These are phyloP conservation scores for Camelina neglecta DNA, from an alignment of 345 rosid genomes.

Conservation along the genomic window DNA sequence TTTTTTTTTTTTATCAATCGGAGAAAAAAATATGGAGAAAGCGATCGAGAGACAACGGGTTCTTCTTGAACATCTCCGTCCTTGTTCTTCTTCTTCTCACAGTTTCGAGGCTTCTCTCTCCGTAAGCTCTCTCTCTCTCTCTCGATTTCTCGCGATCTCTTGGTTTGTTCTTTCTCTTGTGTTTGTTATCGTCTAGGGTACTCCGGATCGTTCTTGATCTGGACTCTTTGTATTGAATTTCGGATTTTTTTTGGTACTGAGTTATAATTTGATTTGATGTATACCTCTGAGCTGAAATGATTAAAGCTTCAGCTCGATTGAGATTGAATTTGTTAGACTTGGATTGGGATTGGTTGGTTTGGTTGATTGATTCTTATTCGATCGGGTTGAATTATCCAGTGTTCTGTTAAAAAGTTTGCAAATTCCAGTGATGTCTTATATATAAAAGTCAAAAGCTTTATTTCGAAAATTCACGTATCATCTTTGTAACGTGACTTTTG, in stretches of 20 bases:
- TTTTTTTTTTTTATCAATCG: background rate
- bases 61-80: conserved; percentile 87
- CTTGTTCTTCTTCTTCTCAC: conserved; percentile 57
- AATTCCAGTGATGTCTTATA: background rate
- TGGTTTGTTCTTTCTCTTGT: background rate
- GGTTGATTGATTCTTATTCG: conserved; percentile 5
- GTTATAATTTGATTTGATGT: conserved; percentile 9
- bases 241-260: background rate
- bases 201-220: conserved; percentile 29
- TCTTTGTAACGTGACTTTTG: background rate
- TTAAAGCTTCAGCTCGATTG: background rate
- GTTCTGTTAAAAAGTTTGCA: background rate
- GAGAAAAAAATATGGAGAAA: conserved; percentile 61
- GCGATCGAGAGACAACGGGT: conserved; percentile 86
- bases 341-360: background rate
- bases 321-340: conserved; percentile 12
- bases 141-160: conserved; percentile 22
- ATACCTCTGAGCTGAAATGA: background rate
- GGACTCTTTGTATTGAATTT: background rate
- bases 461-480: background rate
- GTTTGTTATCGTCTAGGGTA: background rate
- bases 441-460: conserved; percentile 15
- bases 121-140: conserved; percentile 50
- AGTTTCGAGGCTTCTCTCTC: conserved; percentile 62
- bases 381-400: conserved; percentile 18